Evolutionary conservation across 805 yeast species (phyloP), one percentile per base, ranked within the genome.

Genomic region (Myxozyma neotropica): DNA sequence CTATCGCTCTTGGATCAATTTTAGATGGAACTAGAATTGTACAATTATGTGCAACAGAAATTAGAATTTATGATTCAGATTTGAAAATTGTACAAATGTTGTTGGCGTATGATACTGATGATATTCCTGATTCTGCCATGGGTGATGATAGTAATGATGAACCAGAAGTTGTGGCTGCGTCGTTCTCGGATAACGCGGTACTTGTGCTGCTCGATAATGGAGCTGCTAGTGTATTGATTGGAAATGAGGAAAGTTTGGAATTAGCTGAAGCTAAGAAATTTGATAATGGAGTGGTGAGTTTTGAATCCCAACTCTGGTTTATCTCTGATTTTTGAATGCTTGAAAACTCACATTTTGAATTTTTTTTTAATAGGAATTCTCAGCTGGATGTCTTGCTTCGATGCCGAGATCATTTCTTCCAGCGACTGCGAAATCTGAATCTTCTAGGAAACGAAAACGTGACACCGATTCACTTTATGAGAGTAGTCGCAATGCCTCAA

Each of bases 31-130:
- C 82, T 39, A 79, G 83, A 66, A 83, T 89, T 38, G 80, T 90
- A 17, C 97, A 91, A 70, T 83, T 89, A 1, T 85, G 94, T 0
- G 82, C 87, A 0, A 80, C 82, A 39, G 84, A 83, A 53, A 79
- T 90, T 31, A 78, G 80, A 31, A 70, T 89, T 1, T 89, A 83
- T 71, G 85, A 86, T 67, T 78, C 82, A 57, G 79, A 80, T 49
- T 86, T 89, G 71, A 81, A 81, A 57, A 78, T 79, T 55, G 67
- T 82, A 26, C 71, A 67, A 49, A 63, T 57, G 57, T n/a, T 69
- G 15, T 62, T 69, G n/a, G 29, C 67, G 1, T 39, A 40, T 19
- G 43, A 55, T 47, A 15, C 45, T 27, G 62, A 55, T 12, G 52
- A 38, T 8, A 54, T 31, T 33, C 47, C 27, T 27, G 53, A 33